Base-by-base conservation (phyloP, 768 basidiomycete genomes). In the Mycena galericulata region DNA sequence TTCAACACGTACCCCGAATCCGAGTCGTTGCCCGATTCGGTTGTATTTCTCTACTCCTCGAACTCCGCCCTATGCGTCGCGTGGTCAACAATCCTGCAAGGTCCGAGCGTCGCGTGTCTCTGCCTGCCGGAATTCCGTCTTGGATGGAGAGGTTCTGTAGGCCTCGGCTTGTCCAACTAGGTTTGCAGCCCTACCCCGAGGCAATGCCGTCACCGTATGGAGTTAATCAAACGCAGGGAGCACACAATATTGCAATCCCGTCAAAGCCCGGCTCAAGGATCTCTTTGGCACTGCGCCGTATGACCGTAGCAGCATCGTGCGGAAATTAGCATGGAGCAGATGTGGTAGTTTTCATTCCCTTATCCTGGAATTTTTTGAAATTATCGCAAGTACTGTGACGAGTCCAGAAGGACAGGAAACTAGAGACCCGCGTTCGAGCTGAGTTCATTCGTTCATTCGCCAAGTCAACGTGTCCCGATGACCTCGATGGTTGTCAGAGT, bases 51-150 rank as follows among this genome's bases (percentile, higher is more conserved):
- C 45, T 43, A 38, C 30, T n/a, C 36, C 36, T 56, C 4, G 55
- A 65, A 55, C 64, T 58, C 64, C 47, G 54, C 20, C 20, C 27
- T 45, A 22, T 7, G 14, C 34, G 29, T 34, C 54, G 45, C 27
- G 54, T 64, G 63, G 26, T 36, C 54, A 22, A 32, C 3, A 53
- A 7, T 32, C 20, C n/a, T 8, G 32, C 30, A 41, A 57, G 64
- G 7, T 65, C 47, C n/a, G 15, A 9, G 36, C 2, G 5, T 7
- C 36, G 5, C 29, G n/a, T 61, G 38, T n/a, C 3, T 22, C 30
- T 12, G 1, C 10, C 40, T 14, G 32, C 20, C 41, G 53, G 17
- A 1, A 30, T 54, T 1, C 20, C 34, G 32, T 26, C 15, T 3
- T 30, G 3, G 26, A 4, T 40, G 7, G 11, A 6, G 47, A 14